A percentile compares a stretch with the other conserved stretches of the same genome.
These are phyloP conservation scores for Ophiostoma perfectum DNA, from an alignment of 2,329 filamentous ascomycete species.

Conservation along the genomic window DNA sequence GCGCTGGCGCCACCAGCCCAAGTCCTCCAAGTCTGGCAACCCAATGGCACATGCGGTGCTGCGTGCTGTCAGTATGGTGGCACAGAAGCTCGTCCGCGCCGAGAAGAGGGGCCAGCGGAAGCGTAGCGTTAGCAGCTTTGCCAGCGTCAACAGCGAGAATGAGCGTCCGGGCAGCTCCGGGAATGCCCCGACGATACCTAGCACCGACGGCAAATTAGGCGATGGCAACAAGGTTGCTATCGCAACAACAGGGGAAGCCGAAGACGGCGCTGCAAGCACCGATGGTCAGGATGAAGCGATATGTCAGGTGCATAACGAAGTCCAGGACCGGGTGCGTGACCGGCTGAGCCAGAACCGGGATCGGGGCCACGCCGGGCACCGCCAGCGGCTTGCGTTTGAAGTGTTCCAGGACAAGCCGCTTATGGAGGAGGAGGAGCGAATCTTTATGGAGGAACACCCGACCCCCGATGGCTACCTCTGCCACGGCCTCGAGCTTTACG, in stretches of 20 bases:
- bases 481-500: slow-evolving; percentile 86
- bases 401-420: slow-evolving; percentile 65
- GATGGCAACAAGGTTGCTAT: not conserved
- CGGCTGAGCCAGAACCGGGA: slow-evolving; percentile 27
- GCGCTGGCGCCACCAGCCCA: slow-evolving; percentile 56
- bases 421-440: slow-evolving; percentile 57
- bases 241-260: not conserved
- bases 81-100: slow-evolving; percentile 56
- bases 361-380: slow-evolving; percentile 26
- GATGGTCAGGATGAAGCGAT: slow-evolving; percentile 8
- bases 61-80: slow-evolving; percentile 77
- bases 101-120: slow-evolving; percentile 39
- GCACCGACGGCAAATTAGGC: not conserved
- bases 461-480: slow-evolving; percentile 82
- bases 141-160: slow-evolving; percentile 24
- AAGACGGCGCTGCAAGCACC: not conserved
- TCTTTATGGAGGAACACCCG: slow-evolving; percentile 60
- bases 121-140: slow-evolving; percentile 12
- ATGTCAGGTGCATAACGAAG: slow-evolving; percentile 25
- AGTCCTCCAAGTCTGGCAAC: slow-evolving; percentile 53
- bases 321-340: slow-evolving; percentile 27
- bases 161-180: not conserved
- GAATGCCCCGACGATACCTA: not conserved
- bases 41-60: slow-evolving; percentile 73
- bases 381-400: slow-evolving; percentile 48